A percentile compares a stretch with the other conserved stretches of the same genome.
Conservation (phyloP, 129 eudicot species). For the Arctium minus region DNA sequence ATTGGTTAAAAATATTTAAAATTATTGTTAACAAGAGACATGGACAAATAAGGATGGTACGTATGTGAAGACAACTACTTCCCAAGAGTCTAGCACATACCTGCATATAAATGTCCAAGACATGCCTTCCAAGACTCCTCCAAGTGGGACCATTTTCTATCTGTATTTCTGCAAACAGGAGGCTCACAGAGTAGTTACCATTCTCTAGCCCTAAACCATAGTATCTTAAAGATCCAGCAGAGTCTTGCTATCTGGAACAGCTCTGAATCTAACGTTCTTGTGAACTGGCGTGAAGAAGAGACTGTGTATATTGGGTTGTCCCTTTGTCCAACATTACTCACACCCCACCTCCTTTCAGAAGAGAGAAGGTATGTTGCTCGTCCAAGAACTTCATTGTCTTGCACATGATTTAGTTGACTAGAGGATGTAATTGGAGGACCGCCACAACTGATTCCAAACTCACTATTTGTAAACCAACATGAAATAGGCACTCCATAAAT, state of each 20-base stretch:
- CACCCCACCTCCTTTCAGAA: constrained; percentile 67
- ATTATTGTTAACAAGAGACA: too few relatives aligned
- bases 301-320: constrained; percentile 33
- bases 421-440: constrained; percentile 52
- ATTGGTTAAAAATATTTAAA: too few relatives aligned
- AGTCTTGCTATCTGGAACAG: constrained; percentile 64
- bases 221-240: constrained; percentile 85
- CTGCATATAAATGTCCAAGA: constrained; percentile 82
- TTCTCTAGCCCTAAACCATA: constrained; percentile 86
- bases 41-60: too few relatives aligned
- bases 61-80: too few relatives aligned
- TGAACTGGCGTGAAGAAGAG: constrained; percentile 33
- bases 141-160: constrained; percentile 42
- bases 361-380: constrained; percentile 53
- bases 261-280: constrained; percentile 62
- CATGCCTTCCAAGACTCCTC: constrained; percentile 71
- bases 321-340: constrained; percentile 69
- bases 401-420: constrained; percentile 32
- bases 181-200: constrained; percentile 64
- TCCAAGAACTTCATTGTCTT: constrained; percentile 57
- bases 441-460: constrained; percentile 70
- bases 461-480: constrained; percentile 43
- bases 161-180: constrained; percentile 69
- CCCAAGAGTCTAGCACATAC: constrained; percentile 23
- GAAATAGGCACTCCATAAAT: not conserved